Base-by-base conservation (phyloP, 1,139 yeast genomes). In the Hyphopichia fennica region DNA sequence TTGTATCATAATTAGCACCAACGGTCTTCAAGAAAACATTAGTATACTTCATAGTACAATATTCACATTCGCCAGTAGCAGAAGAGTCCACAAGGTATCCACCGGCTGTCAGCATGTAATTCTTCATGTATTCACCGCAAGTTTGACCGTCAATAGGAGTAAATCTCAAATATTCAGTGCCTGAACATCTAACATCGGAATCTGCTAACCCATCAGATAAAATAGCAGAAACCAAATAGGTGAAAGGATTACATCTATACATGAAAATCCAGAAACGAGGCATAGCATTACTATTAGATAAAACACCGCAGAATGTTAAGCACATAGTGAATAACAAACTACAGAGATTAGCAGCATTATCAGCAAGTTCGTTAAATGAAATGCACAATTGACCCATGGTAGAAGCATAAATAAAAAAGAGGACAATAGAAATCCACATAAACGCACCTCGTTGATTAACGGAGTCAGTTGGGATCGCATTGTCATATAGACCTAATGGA, bases 401-500 rank as follows among this genome's bases (percentile, higher is more conserved):
- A 0, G 72, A 58, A 20, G 64, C 48, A 47, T 63, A 71, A 9
- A 68, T 49, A 47, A 49, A 65, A 54, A 65, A 62, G 54, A 65
- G 40, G 58, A 78, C 41, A 72, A 71, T 56, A 59, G 58, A 54
- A 63, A 79, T 42, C 75, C 77, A 62, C 63, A 65, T 59, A 45
- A 70, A 57, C 44, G 70, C 63, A 67, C 84, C 74, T 60, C 77
- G 56, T 39, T 57, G 51, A 34, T 47, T 35, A 13, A 58, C 60
- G 1, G 49, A 31, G 41, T 58, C 51, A 27, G 55, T 59, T 32
- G 58, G 50, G 4, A 61, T 61, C 7, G 89, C 86, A 58, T 83
- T 83, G 10, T 56, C 45, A 54, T 81, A 79, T 45, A 82, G 67
- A 1, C 95, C 96, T 48, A 87, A 79, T 6, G 96, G 95, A 58